Evolutionary conservation across 2,329 filamentous ascomycete genomes (phyloP).

Genomic region (Blastomyces emzantsi): DNA sequence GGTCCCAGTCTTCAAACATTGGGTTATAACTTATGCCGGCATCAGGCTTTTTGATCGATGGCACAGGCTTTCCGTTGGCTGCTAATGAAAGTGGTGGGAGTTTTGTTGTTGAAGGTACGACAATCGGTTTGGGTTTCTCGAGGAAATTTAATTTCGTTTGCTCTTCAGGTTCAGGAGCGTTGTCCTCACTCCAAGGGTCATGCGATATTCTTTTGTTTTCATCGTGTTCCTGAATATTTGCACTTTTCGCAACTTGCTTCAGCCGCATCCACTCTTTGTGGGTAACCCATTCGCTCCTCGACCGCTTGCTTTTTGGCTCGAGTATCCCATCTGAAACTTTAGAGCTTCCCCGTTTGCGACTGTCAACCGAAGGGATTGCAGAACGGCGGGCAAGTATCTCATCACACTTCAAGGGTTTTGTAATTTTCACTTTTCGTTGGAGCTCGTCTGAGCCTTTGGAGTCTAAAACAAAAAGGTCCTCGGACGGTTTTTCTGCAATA

Average conservation of each 20-base stretch:
- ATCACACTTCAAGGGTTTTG: constrained; percentile 78
- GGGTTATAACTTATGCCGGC: constrained; percentile 93
- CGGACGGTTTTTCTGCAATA: constrained; percentile 69
- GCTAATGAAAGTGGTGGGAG: constrained; percentile 70
- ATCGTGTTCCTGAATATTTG: constrained; percentile 40
- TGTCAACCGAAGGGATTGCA: constrained; percentile 66
- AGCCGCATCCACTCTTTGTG: constrained; percentile 75
- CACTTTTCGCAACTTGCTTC: constrained; percentile 66
- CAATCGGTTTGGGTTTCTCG: constrained; percentile 54
- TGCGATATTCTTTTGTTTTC: constrained; percentile 48
- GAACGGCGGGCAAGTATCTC: constrained; percentile 85
- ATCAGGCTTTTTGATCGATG: constrained; percentile 67
- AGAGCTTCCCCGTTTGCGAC: constrained; percentile 60
- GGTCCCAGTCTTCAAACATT: constrained; percentile 73
- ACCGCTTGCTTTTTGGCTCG: constrained; percentile 58
- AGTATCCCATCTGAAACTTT: constrained; percentile 66
- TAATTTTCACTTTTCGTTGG: constrained; percentile 53
- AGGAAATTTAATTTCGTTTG: constrained; percentile 57
- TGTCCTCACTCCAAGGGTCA: constrained; percentile 65
- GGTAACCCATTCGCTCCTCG: constrained; percentile 69
- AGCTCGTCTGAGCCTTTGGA: constrained; percentile 60
- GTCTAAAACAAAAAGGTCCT: constrained; percentile 80
- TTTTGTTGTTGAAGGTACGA: constrained; percentile 65
- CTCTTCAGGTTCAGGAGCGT: constrained; percentile 29
- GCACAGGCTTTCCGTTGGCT: constrained; percentile 69